Conservation (phyloP, 768 basidiomycete genomes). For the Boletus speciosus region DNA sequence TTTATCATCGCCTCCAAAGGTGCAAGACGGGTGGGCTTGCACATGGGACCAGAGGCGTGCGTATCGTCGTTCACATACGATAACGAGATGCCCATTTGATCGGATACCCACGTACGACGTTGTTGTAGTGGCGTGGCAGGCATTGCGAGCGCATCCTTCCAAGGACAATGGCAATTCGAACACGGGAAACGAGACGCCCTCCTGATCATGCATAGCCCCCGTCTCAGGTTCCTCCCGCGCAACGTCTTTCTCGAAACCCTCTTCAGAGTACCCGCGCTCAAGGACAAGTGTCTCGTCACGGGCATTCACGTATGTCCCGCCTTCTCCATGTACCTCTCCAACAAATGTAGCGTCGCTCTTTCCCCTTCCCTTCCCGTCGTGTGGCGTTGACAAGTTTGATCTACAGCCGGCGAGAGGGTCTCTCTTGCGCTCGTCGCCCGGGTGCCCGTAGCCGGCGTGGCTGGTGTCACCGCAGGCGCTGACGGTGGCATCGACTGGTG, state of each 20-base stretch:
- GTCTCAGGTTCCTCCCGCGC: constrained; percentile 16
- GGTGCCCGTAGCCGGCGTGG: constrained; percentile 7
- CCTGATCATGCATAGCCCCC: constrained; percentile 33
- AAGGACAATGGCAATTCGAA: constrained; percentile 35
- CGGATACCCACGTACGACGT: too few relatives aligned
- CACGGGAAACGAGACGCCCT: constrained; percentile 32
- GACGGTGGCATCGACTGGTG: constrained; percentile 18
- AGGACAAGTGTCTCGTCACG: constrained; percentile 34
- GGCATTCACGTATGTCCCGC: constrained; percentile 32
- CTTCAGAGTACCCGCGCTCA: constrained; percentile 22
- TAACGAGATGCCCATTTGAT: neutral
- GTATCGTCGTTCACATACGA: neutral
- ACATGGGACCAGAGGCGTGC: constrained; percentile 20
- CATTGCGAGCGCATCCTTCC: constrained; percentile 30
- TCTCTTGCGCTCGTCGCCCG: constrained; percentile 20
- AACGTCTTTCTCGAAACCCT: constrained; percentile 25
- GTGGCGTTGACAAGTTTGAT: neutral
- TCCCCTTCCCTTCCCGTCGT: neutral
- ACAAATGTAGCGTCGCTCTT: constrained; percentile 14
- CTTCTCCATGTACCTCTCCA: constrained; percentile 32
- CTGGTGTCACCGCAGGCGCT: constrained; percentile 14
- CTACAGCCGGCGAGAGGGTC: constrained; percentile 22
- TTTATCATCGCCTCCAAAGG: constrained; percentile 26
- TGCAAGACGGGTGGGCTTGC: constrained; percentile 9
- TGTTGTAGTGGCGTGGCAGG: constrained; percentile 17